phyloP scores from a whole-genome alignment of 768 basidiomycete species.

The Tulasnella calospora region DNA sequence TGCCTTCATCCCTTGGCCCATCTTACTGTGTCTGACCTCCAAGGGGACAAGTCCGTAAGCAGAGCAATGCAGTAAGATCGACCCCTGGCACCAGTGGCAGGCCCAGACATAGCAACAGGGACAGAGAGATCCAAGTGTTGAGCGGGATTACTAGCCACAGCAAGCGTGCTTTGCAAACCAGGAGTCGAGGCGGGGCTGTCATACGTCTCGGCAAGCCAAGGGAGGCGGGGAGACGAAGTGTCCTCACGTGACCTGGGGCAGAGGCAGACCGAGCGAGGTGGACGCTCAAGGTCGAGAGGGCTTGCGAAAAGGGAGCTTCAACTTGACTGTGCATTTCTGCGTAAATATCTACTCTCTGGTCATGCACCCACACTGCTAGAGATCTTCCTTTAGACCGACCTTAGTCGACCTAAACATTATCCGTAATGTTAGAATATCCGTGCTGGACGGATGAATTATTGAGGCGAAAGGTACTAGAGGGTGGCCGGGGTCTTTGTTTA shows the following conservation, averaged over 20 bases:
- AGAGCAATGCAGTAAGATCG: neutral
- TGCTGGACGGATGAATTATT: neutral
- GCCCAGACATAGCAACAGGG: neutral
- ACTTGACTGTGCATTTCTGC: neutral
- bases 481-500: conserved; percentile 1
- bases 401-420: neutral
- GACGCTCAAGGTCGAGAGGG: neutral
- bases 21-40: neutral
- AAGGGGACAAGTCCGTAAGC: neutral
- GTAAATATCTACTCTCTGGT: neutral
- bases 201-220: neutral
- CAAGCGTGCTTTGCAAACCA: neutral
- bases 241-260: neutral
- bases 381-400: neutral
- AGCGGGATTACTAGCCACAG: neutral
- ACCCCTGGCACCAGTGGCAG: neutral
- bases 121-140: neutral
- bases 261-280: neutral
- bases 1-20: neutral
- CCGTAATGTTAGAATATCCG: neutral
- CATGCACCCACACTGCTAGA: neutral
- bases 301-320: neutral
- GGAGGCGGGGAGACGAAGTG: neutral
- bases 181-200: neutral
- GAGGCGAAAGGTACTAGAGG: neutral